Base-by-base conservation (phyloP, 176 grass and related monocot genomes). In the Carex littledalei region DNA sequence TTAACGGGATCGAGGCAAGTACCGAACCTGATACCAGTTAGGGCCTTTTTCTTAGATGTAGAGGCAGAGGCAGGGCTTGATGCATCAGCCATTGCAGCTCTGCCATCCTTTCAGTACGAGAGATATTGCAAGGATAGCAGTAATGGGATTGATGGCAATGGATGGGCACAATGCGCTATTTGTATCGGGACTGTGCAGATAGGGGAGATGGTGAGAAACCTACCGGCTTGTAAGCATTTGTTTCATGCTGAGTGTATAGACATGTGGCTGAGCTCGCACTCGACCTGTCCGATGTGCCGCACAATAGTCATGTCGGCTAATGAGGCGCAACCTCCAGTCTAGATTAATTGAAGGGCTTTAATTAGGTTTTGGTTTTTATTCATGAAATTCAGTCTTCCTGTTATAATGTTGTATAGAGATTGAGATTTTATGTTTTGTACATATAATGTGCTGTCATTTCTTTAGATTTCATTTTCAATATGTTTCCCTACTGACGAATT, bases 161-260 rank as follows among this genome's bases (percentile, higher is more conserved):
- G 74, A 56, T 78, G 74, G 74, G 14, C 57, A 52, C 74, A 78
- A 56, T 78, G 74, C 4, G 50, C 26, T 0, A 78, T 78, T 78
- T 78, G 74, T 78, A 55, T 78, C 3, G 24, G 50, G 22, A 78
- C 26, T 29, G 74, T 78, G 2, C 74, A 78, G 26, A 32, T 57
- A 56, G 74, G 74, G 24, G 74, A 78, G 74, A 78, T 78, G 74
- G 74, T 78, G 74, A 15, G 74, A 18, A 78, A 78, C 22, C 34
- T 78, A 8, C 74, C 74, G 6, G 50, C 74, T 34, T 78, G 74
- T 78, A 78, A 78, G 2, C 74, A 78, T 10, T 57, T 56, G 74
- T 78, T 78, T 34, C 74, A 78, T 57, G 74, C 57, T 2, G 74
- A 57, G 14, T 78, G 74, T 57, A 16, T 78, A 16, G 74, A 78